Evolutionary conservation across 345 rosid genomes (phyloP).

Genomic region (Psidium guajava): DNA sequence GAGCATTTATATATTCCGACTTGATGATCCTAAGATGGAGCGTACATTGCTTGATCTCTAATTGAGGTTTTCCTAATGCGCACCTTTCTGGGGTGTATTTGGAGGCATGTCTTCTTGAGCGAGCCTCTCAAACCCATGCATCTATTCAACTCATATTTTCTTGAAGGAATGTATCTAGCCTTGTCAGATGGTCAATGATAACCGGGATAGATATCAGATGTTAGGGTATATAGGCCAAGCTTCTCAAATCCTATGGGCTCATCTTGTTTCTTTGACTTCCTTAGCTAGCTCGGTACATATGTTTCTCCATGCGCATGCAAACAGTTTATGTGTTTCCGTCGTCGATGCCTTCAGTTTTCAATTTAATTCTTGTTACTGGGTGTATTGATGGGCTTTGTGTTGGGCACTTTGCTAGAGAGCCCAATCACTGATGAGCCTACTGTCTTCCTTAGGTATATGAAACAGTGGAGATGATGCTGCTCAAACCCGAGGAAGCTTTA

Average conservation of each 20-base stretch:
- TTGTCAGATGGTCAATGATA: neutral
- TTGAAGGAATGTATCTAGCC: neutral
- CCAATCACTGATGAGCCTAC: neutral
- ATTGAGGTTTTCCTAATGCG: neutral
- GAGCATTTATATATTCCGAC: neutral
- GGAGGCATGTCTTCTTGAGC: neutral
- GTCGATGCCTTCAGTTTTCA: neutral
- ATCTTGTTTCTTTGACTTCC: neutral
- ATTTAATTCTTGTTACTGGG: neutral
- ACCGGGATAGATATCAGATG: neutral
- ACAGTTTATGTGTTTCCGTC: neutral
- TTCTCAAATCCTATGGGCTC: neutral
- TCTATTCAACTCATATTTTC: neutral
- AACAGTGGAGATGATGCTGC: constrained; percentile 68
- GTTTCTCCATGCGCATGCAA: neutral
- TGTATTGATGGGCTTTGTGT: neutral
- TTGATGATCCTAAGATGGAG: neutral
- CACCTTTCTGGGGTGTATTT: neutral
- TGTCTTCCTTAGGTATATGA: constrained; percentile 52
- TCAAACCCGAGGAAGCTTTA: constrained; percentile 59
- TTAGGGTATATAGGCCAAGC: neutral
- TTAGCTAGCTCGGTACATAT: neutral
- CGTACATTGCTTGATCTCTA: neutral
- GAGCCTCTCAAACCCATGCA: neutral
- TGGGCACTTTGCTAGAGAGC: neutral